Percentiles rank a stretch among this genome's conserved stretches.
phyloP scores from a whole-genome alignment of 176 grass and related monocot genomes.

The Raddia guianensis region DNA sequence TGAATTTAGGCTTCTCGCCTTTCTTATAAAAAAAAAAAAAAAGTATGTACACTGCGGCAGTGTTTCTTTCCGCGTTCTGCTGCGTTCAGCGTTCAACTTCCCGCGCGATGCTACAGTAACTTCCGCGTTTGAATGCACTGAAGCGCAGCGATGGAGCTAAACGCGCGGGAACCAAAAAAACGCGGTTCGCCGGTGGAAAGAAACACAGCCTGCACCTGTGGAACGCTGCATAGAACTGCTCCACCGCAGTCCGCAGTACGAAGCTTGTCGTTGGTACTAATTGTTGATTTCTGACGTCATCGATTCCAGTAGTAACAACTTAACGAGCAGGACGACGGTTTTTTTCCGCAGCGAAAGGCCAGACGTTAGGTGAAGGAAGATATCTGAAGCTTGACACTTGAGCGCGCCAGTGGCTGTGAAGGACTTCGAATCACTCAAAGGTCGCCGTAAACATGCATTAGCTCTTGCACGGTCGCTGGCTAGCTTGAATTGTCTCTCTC shows the following conservation, averaged over 20 bases:
- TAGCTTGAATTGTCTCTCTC: too few species aligned
- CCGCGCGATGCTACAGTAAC: too few species aligned
- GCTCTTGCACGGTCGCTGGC: too few species aligned
- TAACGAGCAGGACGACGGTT: constrained; percentile 10
- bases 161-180: too few species aligned
- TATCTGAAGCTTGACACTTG: constrained; percentile 22
- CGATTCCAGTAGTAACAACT: not conserved
- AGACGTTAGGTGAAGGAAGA: not conserved
- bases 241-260: not conserved
- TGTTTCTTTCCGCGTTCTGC: too few species aligned
- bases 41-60: too few species aligned
- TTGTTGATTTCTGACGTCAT: not conserved
- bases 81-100: too few species aligned
- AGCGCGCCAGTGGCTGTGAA: constrained; percentile 7
- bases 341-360: constrained; percentile 33
- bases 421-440: constrained; percentile 39
- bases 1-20: too few species aligned
- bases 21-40: too few species aligned
- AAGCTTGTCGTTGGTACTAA: not conserved
- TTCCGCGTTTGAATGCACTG: too few species aligned
- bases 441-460: not conserved
- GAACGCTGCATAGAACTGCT: not conserved
- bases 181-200: too few species aligned
- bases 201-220: constrained; percentile 7
- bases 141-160: too few species aligned